Evolutionary conservation across 176 grass and related monocot genomes (phyloP).

Genomic region (Aechmea fasciata): DNA sequence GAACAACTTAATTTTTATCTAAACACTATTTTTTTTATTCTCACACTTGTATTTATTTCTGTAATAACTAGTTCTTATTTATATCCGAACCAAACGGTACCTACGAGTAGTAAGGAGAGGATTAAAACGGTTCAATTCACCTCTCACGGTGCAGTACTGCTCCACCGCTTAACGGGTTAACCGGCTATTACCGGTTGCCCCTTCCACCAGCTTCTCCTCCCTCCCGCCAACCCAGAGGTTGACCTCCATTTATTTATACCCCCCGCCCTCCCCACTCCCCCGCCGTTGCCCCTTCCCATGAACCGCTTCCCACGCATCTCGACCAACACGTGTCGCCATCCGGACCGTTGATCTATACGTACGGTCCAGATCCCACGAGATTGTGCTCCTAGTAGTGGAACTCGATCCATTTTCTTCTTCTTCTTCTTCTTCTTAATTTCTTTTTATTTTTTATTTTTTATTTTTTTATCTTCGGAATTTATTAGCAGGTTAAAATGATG

Average conservation of each 20-base stretch:
- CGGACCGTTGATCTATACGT: no score
- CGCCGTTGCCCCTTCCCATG: neutral
- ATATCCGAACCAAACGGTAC: no score
- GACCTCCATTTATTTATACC: neutral
- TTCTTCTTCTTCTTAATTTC: neutral
- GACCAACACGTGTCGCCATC: no score
- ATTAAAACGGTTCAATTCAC: neutral
- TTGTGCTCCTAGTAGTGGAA: no score
- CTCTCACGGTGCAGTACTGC: neutral
- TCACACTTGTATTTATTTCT: no score
- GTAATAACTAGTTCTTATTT: no score
- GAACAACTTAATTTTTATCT: no score
- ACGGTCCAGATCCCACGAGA: no score
- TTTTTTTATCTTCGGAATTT: conserved; percentile 6
- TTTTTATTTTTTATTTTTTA: neutral
- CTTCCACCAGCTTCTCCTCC: neutral
- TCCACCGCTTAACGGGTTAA: neutral
- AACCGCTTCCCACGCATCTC: no score
- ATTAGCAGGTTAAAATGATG: neutral
- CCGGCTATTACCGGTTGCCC: neutral
- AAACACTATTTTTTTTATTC: no score
- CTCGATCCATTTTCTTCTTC: neutral
- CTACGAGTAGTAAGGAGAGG: no score
- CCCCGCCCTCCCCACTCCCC: neutral
- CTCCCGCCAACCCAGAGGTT: conserved; percentile 1